Base-by-base conservation (phyloP, 2,329 filamentous ascomycete genomes). In the Colletotrichum siamense region DNA sequence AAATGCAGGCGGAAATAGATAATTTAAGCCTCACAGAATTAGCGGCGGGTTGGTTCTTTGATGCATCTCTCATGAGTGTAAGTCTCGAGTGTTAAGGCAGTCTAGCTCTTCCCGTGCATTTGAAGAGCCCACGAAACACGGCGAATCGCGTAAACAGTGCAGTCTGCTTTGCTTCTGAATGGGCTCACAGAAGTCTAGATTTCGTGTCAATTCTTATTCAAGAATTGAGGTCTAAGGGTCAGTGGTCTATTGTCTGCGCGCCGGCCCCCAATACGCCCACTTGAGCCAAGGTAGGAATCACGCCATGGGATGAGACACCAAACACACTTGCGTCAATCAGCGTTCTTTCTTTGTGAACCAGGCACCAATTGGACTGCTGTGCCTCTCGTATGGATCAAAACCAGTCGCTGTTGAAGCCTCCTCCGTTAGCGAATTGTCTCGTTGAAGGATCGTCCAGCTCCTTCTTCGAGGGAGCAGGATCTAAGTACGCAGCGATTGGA, bases 1-100 rank as follows among this genome's bases (percentile, higher is more conserved):
- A 22, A 12, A n/a, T 49, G 18, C 6, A 49, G 6, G 44, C 18
- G 18, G 1, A 12, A 2, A n/a, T 12, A 0, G 10, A 12, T n/a
- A 49, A 10, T n/a, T 1, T 49, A 5, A 49, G 39, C 39, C 39
- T 18, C 39, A 44, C 39, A 49, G 9, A 3, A 49, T 13, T 3
- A 44, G 39, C 39, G 16, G 16, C 18, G 0, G 39, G 1, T 16
- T 44, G 39, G 2, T 0, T 12, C 16, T n/a, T n/a, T 0, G 2
- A n/a, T n/a, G 0, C 5, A 12, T 44, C 1, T 8, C 6, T n/a
- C 18, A 10, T n/a, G 9, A n/a, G 18, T n/a, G 39, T 12, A n/a
- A 3, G 5, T 44, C 18, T 18, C 3, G 18, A n/a, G 39, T 44
- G 0, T n/a, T 6, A n/a, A 0, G 9, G 39, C 1, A n/a, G 39